Conservation (phyloP, 1,284 basidiomycete species). For the Leucoagaricus sp. region DNA sequence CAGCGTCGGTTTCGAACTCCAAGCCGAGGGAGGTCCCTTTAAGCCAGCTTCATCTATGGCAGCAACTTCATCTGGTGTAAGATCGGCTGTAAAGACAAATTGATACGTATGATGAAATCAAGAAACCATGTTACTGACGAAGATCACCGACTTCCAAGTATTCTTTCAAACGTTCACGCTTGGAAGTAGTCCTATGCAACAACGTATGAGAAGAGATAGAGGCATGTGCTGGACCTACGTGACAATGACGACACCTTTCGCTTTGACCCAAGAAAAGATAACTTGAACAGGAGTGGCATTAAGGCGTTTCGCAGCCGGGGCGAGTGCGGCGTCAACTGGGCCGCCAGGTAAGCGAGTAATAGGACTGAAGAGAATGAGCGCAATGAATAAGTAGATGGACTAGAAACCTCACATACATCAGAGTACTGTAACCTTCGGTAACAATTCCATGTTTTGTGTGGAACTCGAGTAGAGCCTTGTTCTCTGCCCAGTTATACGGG, state of each 20-base stretch:
- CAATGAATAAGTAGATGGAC: neutral
- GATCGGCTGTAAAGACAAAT: slow-evolving; percentile 29
- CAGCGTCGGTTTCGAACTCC: neutral
- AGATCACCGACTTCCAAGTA: slow-evolving; percentile 68
- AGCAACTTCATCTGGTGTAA: slow-evolving; percentile 52
- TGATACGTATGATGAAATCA: neutral
- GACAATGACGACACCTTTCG: slow-evolving; percentile 67
- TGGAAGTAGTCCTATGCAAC: slow-evolving; percentile 61
- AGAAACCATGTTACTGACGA: slow-evolving; percentile 36
- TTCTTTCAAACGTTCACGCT: slow-evolving; percentile 59
- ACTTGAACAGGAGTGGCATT: slow-evolving; percentile 71
- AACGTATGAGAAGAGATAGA: neutral
- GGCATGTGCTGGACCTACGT: slow-evolving; percentile 42
- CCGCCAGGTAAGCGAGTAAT: slow-evolving; percentile 71
- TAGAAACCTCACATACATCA: slow-evolving; percentile 46
- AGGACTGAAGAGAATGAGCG: slow-evolving; percentile 43
- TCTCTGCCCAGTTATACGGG: slow-evolving; percentile 66
- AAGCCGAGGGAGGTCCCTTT: slow-evolving; percentile 28
- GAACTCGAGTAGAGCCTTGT: slow-evolving; percentile 58
- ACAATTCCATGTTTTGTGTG: slow-evolving; percentile 62
- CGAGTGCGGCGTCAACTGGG: slow-evolving; percentile 67
- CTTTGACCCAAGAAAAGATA: slow-evolving; percentile 65
- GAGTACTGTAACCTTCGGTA: slow-evolving; percentile 71
- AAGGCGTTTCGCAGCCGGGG: slow-evolving; percentile 57
- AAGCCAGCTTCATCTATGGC: slow-evolving; percentile 61